Conservation (phyloP, 1,284 basidiomycete genomes). For the Ceratobasidium sp. region DNA sequence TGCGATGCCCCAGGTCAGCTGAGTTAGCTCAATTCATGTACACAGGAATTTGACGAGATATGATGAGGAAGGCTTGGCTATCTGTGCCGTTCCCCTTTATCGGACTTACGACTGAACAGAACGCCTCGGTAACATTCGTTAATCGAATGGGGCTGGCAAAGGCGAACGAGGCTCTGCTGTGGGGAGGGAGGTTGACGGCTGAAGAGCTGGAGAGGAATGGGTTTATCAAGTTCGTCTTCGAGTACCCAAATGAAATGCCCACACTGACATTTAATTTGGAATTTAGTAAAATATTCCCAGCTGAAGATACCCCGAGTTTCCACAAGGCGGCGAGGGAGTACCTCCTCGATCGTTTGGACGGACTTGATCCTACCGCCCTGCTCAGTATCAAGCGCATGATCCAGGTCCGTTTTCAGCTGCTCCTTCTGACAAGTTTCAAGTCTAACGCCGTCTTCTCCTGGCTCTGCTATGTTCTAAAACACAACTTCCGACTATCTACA, state of each 20-base stretch:
- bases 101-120: slow-evolving; percentile 53
- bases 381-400: slow-evolving; percentile 66
- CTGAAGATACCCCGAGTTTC: slow-evolving; percentile 64
- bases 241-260: neutral
- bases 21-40: neutral
- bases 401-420: slow-evolving; percentile 21
- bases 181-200: slow-evolving; percentile 71
- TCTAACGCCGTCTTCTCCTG: neutral
- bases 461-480: slow-evolving; percentile 3
- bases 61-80: slow-evolving; percentile 58
- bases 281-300: slow-evolving; percentile 67
- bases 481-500: neutral
- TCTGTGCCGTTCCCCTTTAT: slow-evolving; percentile 73
- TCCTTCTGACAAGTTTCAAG: slow-evolving; percentile 3
- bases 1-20: slow-evolving; percentile 61
- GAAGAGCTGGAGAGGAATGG: slow-evolving; percentile 68
- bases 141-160: slow-evolving; percentile 73
- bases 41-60: neutral
- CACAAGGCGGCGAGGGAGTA: slow-evolving; percentile 63
- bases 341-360: slow-evolving; percentile 63
- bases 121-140: slow-evolving; percentile 63
- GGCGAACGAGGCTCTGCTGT: slow-evolving; percentile 74
- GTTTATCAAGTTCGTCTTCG: slow-evolving; percentile 67
- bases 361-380: slow-evolving; percentile 65
- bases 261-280: slow-evolving; percentile 21